Evolutionary conservation across 495 filamentous ascomycete species (phyloP).

Genomic region (Sordaria brevicollis): DNA sequence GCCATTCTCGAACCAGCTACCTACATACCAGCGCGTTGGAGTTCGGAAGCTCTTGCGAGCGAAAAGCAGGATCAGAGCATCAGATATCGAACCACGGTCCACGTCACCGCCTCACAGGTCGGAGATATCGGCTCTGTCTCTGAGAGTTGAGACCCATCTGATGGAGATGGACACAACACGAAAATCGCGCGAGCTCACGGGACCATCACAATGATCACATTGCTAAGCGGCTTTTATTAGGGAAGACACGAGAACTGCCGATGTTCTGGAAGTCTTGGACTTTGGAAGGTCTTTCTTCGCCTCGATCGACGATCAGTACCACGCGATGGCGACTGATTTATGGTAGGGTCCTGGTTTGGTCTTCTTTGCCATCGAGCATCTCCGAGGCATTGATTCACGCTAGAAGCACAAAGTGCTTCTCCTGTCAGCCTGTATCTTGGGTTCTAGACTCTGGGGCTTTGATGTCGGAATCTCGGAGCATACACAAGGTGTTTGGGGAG

Average conservation of each 20-base stretch:
- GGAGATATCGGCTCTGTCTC: neutral
- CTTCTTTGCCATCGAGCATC: neutral
- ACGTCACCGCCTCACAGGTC: neutral
- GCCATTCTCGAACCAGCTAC: too few relatives aligned
- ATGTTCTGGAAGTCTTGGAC: neutral
- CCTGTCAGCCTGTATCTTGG: too few relatives aligned
- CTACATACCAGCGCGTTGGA: too few relatives aligned
- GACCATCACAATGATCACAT: neutral
- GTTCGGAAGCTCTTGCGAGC: neutral
- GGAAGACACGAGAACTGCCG: too few relatives aligned
- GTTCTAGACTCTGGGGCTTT: too few relatives aligned
- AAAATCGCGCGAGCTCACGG: neutral
- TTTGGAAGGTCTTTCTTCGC: too few relatives aligned
- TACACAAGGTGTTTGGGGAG: too few relatives aligned
- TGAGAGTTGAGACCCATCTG: neutral
- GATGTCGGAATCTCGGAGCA: too few relatives aligned
- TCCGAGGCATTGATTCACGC: too few relatives aligned
- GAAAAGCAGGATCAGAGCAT: neutral
- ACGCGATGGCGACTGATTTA: neutral
- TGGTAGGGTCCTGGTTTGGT: neutral
- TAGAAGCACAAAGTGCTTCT: too few relatives aligned
- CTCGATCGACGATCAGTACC: neutral
- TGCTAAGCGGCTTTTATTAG: neutral
- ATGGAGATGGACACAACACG: neutral
- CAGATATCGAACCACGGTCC: neutral